A percentile compares a stretch with the other conserved stretches of the same genome.
These are phyloP conservation scores for Chaetoceros tenuissimus DNA, from an alignment of 108 stramenopile species.

Conservation along the genomic window DNA sequence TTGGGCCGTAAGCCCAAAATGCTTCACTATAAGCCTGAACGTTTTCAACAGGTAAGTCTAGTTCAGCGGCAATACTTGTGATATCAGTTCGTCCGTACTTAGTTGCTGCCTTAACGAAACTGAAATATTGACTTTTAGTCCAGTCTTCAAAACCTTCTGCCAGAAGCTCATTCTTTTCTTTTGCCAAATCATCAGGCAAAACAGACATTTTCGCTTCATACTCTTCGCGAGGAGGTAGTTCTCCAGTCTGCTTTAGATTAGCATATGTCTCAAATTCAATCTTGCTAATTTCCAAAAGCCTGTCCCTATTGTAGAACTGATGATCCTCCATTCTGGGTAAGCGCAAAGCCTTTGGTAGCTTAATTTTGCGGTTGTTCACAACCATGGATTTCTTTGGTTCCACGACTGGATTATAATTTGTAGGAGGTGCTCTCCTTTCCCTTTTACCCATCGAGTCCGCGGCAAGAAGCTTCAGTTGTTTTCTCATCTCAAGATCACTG, in stretches of 20 bases:
- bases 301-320: constrained; percentile 88
- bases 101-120: constrained; percentile 85
- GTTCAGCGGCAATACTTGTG: constrained; percentile 67
- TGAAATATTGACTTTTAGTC: constrained; percentile 84
- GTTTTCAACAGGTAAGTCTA: constrained; percentile 79
- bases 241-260: constrained; percentile 61
- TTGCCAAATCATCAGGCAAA: constrained; percentile 59
- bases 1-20: constrained; percentile 77
- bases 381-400: constrained; percentile 78
- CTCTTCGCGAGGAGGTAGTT: constrained; percentile 54
- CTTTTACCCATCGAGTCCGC: constrained; percentile 82
- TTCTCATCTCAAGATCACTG: constrained; percentile 71
- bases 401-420: constrained; percentile 72
- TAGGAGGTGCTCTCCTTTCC: constrained; percentile 74
- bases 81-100: constrained; percentile 88
- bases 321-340: constrained; percentile 91
- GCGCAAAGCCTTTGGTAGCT: constrained; percentile 58
- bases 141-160: constrained; percentile 90
- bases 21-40: constrained; percentile 80
- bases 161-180: constrained; percentile 80
- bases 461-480: constrained; percentile 72
- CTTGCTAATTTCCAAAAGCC: constrained; percentile 73
- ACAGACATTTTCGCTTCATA: constrained; percentile 44
- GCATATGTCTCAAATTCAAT: constrained; percentile 73
- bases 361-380: constrained; percentile 65